Conservation (phyloP, 139 green algal genomes). For the Gonium pectorale region DNA sequence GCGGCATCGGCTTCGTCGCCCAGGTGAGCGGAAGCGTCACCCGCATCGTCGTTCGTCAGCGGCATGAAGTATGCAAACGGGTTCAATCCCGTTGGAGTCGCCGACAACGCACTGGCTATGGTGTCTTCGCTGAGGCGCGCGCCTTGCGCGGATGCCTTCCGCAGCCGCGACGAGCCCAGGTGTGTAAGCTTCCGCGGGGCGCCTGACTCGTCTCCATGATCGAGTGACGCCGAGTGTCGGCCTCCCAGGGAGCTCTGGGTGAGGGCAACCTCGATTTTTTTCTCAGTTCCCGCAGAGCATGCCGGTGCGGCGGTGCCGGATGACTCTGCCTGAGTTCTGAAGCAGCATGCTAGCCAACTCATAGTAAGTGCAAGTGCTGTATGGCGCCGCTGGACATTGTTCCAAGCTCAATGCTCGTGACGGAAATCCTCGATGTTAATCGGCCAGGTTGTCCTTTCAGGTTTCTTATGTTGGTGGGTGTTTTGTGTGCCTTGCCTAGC, state of each 20-base stretch:
- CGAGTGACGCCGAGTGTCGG: background rate
- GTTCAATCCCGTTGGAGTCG: constrained; percentile 17
- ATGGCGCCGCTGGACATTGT: no score
- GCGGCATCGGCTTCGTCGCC: background rate
- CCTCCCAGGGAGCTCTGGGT: background rate
- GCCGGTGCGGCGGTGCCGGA: background rate
- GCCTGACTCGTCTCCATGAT: background rate
- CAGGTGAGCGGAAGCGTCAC: background rate
- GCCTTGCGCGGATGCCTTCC: background rate
- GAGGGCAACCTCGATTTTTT: no score
- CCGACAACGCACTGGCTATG: background rate
- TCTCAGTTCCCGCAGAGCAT: background rate
- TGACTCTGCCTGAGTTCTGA: background rate
- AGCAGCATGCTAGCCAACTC: constrained; percentile 1
- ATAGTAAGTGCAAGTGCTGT: no score
- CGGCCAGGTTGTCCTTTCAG: no score
- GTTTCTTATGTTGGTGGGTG: no score
- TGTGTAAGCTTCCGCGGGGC: background rate
- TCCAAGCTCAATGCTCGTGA: no score
- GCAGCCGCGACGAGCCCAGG: background rate
- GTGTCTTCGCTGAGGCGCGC: constrained; percentile 20
- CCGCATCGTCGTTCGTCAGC: background rate
- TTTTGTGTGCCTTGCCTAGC: no score
- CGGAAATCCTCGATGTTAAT: no score
- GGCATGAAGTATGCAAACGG: constrained; percentile 20